A percentile compares a stretch with the other conserved stretches of the same genome.
Conservation (phyloP, 352 stramenopile genomes). For the Pythium pyrilobum region DNA sequence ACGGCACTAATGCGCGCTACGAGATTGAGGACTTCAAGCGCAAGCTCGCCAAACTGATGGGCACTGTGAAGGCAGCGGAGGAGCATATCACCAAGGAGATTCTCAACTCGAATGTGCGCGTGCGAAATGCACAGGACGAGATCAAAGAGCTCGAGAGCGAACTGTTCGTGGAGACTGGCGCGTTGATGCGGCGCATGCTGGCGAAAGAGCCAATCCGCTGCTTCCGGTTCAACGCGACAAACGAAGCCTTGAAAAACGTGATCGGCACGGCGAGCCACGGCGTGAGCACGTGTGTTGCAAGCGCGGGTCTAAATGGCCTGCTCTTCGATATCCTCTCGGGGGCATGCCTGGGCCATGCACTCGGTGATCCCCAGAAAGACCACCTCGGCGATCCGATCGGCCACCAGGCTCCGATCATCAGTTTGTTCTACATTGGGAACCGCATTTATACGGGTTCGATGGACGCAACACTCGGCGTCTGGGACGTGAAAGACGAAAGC, state of each 20-base stretch:
- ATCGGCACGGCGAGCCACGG: conserved; percentile 66
- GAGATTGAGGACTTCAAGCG: conserved; percentile 74
- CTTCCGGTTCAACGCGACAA: conserved; percentile 69
- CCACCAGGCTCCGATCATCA: conserved; percentile 65
- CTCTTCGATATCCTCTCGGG: conserved; percentile 68
- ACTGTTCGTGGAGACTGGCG: conserved; percentile 55
- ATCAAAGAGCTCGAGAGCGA: conserved; percentile 67
- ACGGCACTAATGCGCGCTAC: conserved; percentile 46
- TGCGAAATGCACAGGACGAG: conserved; percentile 61
- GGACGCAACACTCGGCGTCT: conserved; percentile 58
- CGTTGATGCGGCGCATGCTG: conserved; percentile 66
- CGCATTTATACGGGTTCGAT: conserved; percentile 70
- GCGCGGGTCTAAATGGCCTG: conserved; percentile 35
- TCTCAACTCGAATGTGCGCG: conserved; percentile 52
- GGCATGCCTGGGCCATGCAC: conserved; percentile 51
- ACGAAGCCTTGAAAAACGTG: conserved; percentile 67
- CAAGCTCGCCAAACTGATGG: conserved; percentile 70
- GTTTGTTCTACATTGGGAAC: conserved; percentile 48
- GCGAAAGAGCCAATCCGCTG: conserved; percentile 61
- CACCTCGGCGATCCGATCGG: conserved; percentile 57
- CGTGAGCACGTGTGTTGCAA: conserved; percentile 51
- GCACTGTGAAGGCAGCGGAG: conserved; percentile 47
- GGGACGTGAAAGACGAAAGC: conserved; percentile 48
- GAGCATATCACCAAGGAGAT: conserved; percentile 57
- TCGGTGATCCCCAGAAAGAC: conserved; percentile 56